phyloP scores from a whole-genome alignment of 2,329 filamentous ascomycete species.

The Alternaria infectoria region DNA sequence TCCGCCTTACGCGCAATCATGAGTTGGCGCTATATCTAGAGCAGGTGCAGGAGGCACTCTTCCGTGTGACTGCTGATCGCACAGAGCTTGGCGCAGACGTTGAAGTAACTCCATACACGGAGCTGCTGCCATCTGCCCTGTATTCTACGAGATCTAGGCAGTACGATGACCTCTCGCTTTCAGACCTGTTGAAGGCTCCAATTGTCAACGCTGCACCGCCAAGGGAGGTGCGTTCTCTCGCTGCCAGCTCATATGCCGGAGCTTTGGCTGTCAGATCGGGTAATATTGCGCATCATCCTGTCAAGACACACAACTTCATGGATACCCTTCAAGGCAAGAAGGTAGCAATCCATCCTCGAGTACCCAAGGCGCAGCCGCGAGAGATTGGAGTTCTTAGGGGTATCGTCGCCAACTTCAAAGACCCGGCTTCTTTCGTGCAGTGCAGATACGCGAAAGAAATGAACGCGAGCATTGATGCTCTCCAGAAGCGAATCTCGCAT shows the following conservation, averaged over 20 bases:
- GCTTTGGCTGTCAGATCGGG: not conserved
- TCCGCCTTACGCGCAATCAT: slow-evolving; percentile 56
- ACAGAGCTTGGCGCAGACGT: not conserved
- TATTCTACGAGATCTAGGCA: slow-evolving; percentile 3
- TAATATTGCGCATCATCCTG: not conserved
- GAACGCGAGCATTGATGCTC: slow-evolving; percentile 41
- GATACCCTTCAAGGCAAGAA: not conserved
- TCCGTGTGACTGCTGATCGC: not conserved
- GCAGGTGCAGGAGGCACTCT: slow-evolving; percentile 50
- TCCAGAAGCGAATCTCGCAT: slow-evolving; percentile 17
- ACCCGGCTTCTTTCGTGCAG: slow-evolving; percentile 43
- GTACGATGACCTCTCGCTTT: slow-evolving; percentile 4
- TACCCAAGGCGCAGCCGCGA: not conserved
- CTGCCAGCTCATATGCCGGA: not conserved
- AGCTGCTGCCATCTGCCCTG: not conserved
- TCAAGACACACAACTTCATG: not conserved
- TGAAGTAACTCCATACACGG: not conserved
- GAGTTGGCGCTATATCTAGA: slow-evolving; percentile 55
- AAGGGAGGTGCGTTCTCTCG: too few species aligned
- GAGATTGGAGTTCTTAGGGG: slow-evolving; percentile 16
- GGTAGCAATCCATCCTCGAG: not conserved
- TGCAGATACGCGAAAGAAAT: slow-evolving; percentile 50
- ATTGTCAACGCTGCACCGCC: not conserved
- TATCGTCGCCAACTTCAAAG: slow-evolving; percentile 18
- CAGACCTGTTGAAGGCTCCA: not conserved